Conservation (phyloP, 108 stramenopile species). For the Parietichytrium sp. region DNA sequence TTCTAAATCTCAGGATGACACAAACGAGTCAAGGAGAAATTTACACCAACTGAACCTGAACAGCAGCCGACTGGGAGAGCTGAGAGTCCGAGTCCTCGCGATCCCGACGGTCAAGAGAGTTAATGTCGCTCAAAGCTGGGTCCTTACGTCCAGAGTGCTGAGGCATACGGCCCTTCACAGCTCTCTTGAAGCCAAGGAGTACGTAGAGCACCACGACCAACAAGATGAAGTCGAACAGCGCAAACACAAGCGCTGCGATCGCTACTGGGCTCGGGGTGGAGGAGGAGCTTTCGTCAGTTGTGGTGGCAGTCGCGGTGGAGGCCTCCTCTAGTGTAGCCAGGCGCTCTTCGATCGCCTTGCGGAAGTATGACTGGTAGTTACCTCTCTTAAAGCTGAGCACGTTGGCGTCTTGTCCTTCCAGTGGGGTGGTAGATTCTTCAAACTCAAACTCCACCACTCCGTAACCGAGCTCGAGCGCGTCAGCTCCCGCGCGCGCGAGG, state of each 20-base stretch:
- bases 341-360: background rate
- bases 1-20: too few species aligned
- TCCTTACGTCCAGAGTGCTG: too few species aligned
- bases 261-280: background rate
- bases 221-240: background rate
- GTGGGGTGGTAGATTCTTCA: background rate
- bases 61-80: too few species aligned
- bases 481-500: background rate
- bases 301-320: too few species aligned
- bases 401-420: too few species aligned
- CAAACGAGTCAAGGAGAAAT: too few species aligned
- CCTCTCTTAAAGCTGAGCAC: slow-evolving; percentile 12
- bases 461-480: background rate
- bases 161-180: too few species aligned
- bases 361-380: too few species aligned
- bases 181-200: background rate
- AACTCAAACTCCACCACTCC: background rate
- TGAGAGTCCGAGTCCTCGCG: too few species aligned
- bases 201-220: background rate
- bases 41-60: too few species aligned
- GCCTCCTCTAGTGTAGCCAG: background rate
- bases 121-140: too few species aligned
- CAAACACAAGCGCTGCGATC: background rate
- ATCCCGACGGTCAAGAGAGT: too few species aligned
- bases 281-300: background rate